phyloP scores from a whole-genome alignment of 257 asterid genomes.

The Osmanthus fragrans region DNA sequence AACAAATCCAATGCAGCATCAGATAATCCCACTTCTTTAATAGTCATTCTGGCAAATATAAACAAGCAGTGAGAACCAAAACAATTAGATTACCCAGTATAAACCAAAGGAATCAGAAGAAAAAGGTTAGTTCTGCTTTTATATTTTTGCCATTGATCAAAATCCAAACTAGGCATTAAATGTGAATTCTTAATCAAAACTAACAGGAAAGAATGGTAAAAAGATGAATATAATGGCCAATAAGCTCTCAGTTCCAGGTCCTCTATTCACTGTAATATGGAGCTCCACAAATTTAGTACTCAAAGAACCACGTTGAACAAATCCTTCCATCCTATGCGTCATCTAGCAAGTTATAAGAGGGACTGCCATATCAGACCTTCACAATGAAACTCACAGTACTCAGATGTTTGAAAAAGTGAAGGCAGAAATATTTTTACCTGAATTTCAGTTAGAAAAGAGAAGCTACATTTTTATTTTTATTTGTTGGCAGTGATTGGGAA shows the following conservation, averaged over 20 bases:
- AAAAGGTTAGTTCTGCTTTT: background rate
- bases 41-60: constrained; percentile 52
- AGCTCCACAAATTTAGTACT: background rate
- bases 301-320: background rate
- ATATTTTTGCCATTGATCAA: background rate
- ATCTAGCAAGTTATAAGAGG: background rate
- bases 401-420: background rate
- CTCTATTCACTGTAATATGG: background rate
- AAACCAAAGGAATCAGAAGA: background rate
- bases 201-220: background rate
- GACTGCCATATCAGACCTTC: background rate
- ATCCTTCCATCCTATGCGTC: background rate
- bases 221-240: background rate
- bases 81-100: background rate
- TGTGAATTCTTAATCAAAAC: background rate
- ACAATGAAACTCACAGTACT: background rate
- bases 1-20: constrained; percentile 61
- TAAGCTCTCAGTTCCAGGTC: background rate
- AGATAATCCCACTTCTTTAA: constrained; percentile 57
- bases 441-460: background rate
- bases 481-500: background rate
- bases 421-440: background rate
- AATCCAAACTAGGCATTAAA: background rate
- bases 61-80: constrained; percentile 11
- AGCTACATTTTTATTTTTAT: background rate